A percentile compares a stretch with the other conserved stretches of the same genome.
Evolutionary conservation across 2,329 filamentous ascomycete genomes (phyloP).

Genomic region (Penicillium sp.): DNA sequence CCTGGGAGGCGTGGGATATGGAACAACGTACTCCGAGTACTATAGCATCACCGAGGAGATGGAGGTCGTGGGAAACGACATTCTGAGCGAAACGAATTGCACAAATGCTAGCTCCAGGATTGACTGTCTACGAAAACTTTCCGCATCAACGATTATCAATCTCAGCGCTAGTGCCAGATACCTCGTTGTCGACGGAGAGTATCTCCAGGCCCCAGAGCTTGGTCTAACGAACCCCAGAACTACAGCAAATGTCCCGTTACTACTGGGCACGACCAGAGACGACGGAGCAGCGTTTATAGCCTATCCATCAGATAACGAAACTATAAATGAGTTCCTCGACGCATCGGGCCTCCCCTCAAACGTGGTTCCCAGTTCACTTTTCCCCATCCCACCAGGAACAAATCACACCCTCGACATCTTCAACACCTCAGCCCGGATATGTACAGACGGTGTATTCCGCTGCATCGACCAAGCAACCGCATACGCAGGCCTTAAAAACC

Average conservation of each 20-base stretch:
- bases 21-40: conserved; percentile 60
- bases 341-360: conserved; percentile 8
- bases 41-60: conserved; percentile 57
- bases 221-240: conserved; percentile 10
- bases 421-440: conserved; percentile 56
- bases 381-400: conserved; percentile 48
- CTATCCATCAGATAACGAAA: conserved; percentile 43
- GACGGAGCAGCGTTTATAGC: conserved; percentile 49
- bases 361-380: conserved; percentile 10
- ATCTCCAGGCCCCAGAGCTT: conserved; percentile 15
- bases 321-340: conserved; percentile 49
- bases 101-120: conserved; percentile 46
- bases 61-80: conserved; percentile 49
- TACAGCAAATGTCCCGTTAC: conserved; percentile 22
- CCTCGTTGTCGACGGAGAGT: conserved; percentile 21
- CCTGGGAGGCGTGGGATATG: conserved; percentile 60
- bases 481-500: conserved; percentile 48
- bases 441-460: conserved; percentile 61
- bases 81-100: conserved; percentile 57
- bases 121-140: conserved; percentile 48
- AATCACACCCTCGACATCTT: conserved; percentile 58
- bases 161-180: conserved; percentile 17
- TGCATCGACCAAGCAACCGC: conserved; percentile 62
- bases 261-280: conserved; percentile 24
- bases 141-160: conserved; percentile 9